phyloP scores from a whole-genome alignment of 495 filamentous ascomycete genomes.

The Saxophila tyrrhenica region DNA sequence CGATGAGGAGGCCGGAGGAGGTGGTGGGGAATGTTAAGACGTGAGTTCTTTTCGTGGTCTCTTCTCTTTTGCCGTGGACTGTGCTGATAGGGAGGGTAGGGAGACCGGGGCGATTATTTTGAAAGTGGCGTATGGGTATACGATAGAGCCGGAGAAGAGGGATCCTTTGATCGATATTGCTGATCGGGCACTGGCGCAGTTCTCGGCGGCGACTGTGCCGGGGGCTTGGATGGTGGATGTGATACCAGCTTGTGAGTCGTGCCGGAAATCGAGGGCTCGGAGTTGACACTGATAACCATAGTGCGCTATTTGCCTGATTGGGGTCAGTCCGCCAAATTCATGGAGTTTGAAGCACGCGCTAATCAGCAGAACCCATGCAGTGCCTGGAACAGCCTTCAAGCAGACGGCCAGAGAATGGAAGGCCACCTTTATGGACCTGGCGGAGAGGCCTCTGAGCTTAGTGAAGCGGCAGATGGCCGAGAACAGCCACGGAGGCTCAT shows the following conservation, averaged over 20 bases:
- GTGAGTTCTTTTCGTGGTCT: too few relatives aligned
- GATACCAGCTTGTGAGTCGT: constrained; percentile 27
- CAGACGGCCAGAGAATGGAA: constrained; percentile 19
- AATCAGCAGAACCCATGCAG: background rate
- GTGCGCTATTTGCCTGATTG: constrained; percentile 31
- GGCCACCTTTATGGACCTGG: constrained; percentile 18
- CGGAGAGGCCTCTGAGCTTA: constrained; percentile 25
- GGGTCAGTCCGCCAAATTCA: too few relatives aligned
- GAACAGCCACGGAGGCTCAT: constrained; percentile 14
- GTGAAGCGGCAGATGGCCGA: constrained; percentile 36
- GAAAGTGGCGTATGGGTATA: constrained; percentile 42
- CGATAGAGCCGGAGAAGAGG: constrained; percentile 27
- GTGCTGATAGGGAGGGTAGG: too few relatives aligned
- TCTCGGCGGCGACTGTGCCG: constrained; percentile 29
- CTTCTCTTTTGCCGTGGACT: too few relatives aligned
- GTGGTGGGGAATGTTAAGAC: background rate
- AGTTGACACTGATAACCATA: too few relatives aligned
- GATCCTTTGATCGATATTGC: constrained; percentile 38
- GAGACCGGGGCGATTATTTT: constrained; percentile 36
- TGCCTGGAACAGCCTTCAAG: constrained; percentile 39
- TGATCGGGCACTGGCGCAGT: constrained; percentile 31
- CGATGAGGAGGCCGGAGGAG: background rate
- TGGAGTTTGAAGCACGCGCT: background rate
- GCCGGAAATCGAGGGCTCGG: background rate
- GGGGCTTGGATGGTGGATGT: constrained; percentile 37